These are phyloP conservation scores for Aspergillus pseudonomiae DNA, from an alignment of 2,329 filamentous ascomycete species.

Conservation along the genomic window DNA sequence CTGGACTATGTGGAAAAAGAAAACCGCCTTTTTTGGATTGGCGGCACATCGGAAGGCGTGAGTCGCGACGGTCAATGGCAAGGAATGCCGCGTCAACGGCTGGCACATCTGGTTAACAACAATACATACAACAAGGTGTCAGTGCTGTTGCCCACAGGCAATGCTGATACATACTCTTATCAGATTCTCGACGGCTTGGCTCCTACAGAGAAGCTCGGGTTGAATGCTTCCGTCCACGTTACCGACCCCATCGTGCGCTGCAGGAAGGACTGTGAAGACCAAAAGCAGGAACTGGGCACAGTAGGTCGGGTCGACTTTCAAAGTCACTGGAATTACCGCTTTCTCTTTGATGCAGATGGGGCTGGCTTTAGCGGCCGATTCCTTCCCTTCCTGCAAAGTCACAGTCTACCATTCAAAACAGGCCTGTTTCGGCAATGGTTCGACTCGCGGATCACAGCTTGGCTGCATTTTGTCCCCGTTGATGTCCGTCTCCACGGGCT, in stretches of 20 bases:
- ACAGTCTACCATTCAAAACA: conserved; percentile 68
- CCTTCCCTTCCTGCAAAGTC: conserved; percentile 66
- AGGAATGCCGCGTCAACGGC: conserved; percentile 70
- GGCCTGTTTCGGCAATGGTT: conserved; percentile 80
- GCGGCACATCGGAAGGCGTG: conserved; percentile 62
- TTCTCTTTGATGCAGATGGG: conserved; percentile 72
- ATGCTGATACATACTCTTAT: conserved; percentile 55
- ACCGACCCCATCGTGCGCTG: conserved; percentile 61
- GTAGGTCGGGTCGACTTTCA: conserved; percentile 54
- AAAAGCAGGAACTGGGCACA: conserved; percentile 57
- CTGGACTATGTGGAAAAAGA: conserved; percentile 63
- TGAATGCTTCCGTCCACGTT: conserved; percentile 64
- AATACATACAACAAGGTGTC: conserved; percentile 54
- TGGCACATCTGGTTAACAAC: conserved; percentile 70
- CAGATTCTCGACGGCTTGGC: conserved; percentile 51
- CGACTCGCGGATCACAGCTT: conserved; percentile 71
- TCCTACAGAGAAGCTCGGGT: conserved; percentile 47
- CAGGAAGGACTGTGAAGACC: conserved; percentile 53
- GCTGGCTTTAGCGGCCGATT: conserved; percentile 68
- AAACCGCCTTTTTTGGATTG: conserved; percentile 73
- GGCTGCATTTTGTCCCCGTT: conserved; percentile 80
- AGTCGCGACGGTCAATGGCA: conserved; percentile 60
- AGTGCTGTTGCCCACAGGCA: conserved; percentile 58
- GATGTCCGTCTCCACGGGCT: conserved; percentile 73
- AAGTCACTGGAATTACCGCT: conserved; percentile 66